These are phyloP conservation scores for Termitomyces sp. DNA, from an alignment of 768 basidiomycete genomes.

Conservation along the genomic window DNA sequence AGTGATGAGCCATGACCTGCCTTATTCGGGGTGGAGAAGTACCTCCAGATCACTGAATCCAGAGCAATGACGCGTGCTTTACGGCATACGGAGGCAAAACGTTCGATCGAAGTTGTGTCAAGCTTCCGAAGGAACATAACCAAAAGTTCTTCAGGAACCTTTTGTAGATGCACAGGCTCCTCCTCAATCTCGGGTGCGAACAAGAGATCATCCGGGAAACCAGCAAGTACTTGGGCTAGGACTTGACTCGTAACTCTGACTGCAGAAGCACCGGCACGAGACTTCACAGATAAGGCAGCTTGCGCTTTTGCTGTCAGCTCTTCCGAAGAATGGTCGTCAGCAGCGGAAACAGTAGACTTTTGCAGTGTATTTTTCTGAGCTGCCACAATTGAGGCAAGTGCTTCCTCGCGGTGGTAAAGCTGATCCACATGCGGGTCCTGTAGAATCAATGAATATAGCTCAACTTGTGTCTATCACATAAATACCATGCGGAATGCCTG, in stretches of 20 bases:
- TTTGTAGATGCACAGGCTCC: conserved; percentile 45
- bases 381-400: conserved; percentile 29
- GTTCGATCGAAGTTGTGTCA: conserved; percentile 64
- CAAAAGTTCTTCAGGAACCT: conserved; percentile 74
- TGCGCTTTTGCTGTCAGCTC: conserved; percentile 21
- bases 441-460: neutral
- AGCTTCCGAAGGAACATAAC: conserved; percentile 60
- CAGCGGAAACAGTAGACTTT: conserved; percentile 3
- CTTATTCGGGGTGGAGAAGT: conserved; percentile 11
- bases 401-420: conserved; percentile 57
- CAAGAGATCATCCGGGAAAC: conserved; percentile 40
- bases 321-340: conserved; percentile 15
- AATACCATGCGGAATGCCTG: conserved; percentile 65
- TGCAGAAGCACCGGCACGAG: conserved; percentile 11
- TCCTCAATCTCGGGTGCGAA: conserved; percentile 72
- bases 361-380: conserved; percentile 16
- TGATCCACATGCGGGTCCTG: conserved; percentile 69
- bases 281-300: conserved; percentile 19
- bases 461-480: neutral
- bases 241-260: conserved; percentile 25
- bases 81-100: conserved; percentile 68
- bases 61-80: conserved; percentile 71
- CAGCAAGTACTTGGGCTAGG: conserved; percentile 41
- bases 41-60: conserved; percentile 77
- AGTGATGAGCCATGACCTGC: neutral